A percentile compares a stretch with the other conserved stretches of the same genome.
phyloP scores from a whole-genome alignment of 331 rosid species.

The Quercus lobata region DNA sequence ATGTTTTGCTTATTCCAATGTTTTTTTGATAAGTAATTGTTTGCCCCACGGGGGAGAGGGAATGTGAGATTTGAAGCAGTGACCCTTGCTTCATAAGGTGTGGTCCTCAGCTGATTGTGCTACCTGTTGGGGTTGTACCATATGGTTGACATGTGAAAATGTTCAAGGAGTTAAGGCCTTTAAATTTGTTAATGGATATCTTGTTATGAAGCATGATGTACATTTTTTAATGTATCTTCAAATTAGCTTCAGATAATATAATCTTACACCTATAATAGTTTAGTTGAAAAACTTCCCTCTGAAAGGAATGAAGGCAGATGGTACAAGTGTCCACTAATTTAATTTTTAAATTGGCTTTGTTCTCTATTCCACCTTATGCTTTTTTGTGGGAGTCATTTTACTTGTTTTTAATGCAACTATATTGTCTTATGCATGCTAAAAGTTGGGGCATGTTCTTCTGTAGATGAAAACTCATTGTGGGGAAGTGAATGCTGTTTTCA shows the following conservation, averaged over 20 bases:
- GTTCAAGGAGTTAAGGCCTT: background rate
- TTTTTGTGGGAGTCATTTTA: background rate
- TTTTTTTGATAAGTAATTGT: background rate
- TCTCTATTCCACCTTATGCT: background rate
- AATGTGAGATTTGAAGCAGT: too few relatives aligned
- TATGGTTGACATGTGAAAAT: background rate
- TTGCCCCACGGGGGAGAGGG: too few relatives aligned
- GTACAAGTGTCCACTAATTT: background rate
- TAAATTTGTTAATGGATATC: background rate
- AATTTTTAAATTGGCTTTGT: background rate
- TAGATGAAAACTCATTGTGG: conserved; percentile 34
- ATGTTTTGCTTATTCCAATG: background rate
- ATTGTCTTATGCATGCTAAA: background rate
- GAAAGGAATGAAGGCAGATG: background rate
- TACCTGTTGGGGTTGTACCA: too few relatives aligned
- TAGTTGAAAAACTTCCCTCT: background rate
- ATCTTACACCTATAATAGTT: background rate
- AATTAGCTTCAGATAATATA: background rate
- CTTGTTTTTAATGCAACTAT: background rate
- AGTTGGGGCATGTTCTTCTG: background rate
- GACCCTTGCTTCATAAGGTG: too few relatives aligned
- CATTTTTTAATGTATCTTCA: background rate
- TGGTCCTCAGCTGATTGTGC: too few relatives aligned
- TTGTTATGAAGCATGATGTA: background rate
- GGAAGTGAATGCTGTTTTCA: conserved; percentile 48